Evolutionary conservation across 148 eudicot genomes (phyloP).

Genomic region (Diospyros lotus): DNA sequence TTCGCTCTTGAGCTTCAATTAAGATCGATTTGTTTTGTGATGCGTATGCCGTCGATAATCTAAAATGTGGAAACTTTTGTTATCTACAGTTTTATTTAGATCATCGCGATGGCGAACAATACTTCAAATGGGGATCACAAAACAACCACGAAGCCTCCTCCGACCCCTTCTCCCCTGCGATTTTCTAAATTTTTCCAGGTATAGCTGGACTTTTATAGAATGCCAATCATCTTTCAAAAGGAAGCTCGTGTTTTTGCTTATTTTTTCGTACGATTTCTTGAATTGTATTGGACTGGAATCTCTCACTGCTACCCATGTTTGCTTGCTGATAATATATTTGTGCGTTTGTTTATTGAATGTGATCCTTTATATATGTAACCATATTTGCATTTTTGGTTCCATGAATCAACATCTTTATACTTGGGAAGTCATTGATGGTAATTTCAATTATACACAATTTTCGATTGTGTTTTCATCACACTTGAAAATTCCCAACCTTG

Average conservation of each 20-base stretch:
- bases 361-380: too few relatives aligned
- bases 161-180: slow-evolving; percentile 78
- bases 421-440: background rate
- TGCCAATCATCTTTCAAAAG: background rate
- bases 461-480: background rate
- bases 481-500: background rate
- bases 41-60: background rate
- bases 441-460: background rate
- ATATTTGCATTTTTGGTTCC: background rate
- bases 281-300: too few relatives aligned
- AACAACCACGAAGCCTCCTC: slow-evolving; percentile 59
- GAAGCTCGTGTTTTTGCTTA: background rate
- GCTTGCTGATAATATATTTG: too few relatives aligned
- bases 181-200: slow-evolving; percentile 77
- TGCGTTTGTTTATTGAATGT: too few relatives aligned
- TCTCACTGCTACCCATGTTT: too few relatives aligned
- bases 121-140: slow-evolving; percentile 43
- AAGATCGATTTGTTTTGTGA: background rate
- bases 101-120: slow-evolving; percentile 43
- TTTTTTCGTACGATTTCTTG: background rate
- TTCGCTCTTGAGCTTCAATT: background rate
- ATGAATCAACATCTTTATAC: background rate
- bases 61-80: background rate
- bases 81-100: slow-evolving; percentile 25
- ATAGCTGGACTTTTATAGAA: background rate